Evolutionary conservation across 1,139 yeast genomes (phyloP).

Genomic region (Kurtzmaniella natalensis): DNA sequence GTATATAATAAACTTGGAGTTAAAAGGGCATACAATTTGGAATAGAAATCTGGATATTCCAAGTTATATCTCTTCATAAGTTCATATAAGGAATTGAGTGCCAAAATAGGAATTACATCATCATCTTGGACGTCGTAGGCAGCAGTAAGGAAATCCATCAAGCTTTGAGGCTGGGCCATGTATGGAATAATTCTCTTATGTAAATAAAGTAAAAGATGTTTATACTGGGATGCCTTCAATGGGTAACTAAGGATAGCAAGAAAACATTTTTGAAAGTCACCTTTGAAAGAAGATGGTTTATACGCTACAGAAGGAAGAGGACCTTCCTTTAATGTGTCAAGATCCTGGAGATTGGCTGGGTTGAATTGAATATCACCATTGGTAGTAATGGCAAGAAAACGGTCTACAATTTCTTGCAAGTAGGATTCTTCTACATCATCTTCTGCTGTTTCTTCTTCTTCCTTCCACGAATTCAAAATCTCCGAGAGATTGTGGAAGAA

Average conservation of each 20-base stretch:
- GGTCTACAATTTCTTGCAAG: constrained; percentile 25
- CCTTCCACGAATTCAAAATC: constrained; percentile 19
- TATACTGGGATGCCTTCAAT: constrained; percentile 58
- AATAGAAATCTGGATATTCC: constrained; percentile 89
- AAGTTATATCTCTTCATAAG: constrained; percentile 78
- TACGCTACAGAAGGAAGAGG: constrained; percentile 53
- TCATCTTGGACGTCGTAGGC: constrained; percentile 64
- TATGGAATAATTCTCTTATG: constrained; percentile 84
- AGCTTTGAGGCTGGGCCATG: constrained; percentile 70
- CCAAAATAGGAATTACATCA: constrained; percentile 69
- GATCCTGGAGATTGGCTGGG: constrained; percentile 29
- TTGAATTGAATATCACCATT: constrained; percentile 9
- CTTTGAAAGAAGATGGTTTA: constrained; percentile 55
- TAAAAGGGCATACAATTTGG: constrained; percentile 74
- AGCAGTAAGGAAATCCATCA: constrained; percentile 93
- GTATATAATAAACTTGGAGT: constrained; percentile 74
- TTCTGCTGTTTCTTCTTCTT: constrained; percentile 12
- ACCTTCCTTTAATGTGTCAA: constrained; percentile 17
- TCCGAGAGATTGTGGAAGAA: constrained; percentile 39
- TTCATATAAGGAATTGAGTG: constrained; percentile 84
- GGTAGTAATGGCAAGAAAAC: constrained; percentile 31
- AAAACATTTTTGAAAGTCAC: constrained; percentile 69
- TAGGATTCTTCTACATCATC: constrained; percentile 13
- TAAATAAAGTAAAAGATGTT: constrained; percentile 60
- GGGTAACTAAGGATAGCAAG: constrained; percentile 48